These are phyloP conservation scores for Colletotrichum higginsianum DNA, from an alignment of 2,329 filamentous ascomycete species.

Conservation along the genomic window DNA sequence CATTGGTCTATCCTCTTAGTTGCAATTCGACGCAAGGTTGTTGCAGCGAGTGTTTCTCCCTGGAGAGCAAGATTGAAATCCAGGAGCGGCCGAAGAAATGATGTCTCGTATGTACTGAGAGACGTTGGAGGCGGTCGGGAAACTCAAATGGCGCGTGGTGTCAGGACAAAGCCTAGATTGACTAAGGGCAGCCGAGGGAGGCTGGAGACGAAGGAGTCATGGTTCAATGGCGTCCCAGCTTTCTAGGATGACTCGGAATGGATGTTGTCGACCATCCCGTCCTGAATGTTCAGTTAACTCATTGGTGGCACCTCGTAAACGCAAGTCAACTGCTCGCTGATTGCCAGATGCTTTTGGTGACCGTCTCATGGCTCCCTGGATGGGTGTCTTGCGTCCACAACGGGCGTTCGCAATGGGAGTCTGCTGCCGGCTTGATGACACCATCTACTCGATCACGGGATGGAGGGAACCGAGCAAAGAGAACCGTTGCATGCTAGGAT, in stretches of 20 bases:
- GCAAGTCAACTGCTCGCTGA: slow-evolving; percentile 44
- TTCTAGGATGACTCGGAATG: neutral
- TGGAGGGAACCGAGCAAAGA: neutral
- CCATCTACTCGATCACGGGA: neutral
- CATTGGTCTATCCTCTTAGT: no score
- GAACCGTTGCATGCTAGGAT: neutral
- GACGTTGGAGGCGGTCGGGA: no score
- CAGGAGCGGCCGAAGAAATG: no score
- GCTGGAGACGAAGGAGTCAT: no score
- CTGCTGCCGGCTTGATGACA: slow-evolving; percentile 28
- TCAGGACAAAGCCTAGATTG: no score
- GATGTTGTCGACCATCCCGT: slow-evolving; percentile 3
- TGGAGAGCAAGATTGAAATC: no score
- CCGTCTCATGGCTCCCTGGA: neutral
- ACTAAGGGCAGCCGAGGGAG: no score
- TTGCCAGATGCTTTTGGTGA: slow-evolving; percentile 44
- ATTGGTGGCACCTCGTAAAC: slow-evolving; percentile 34
- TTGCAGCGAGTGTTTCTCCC: no score
- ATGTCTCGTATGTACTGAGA: no score
- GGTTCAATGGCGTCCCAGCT: neutral
- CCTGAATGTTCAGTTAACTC: slow-evolving; percentile 31
- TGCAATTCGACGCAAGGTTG: no score
- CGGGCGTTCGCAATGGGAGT: slow-evolving; percentile 12
- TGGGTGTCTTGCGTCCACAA: neutral
- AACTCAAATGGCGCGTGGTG: no score